These are phyloP conservation scores for Pseudogymnoascus sp. DNA, from an alignment of 2,329 filamentous ascomycete species.

Conservation along the genomic window DNA sequence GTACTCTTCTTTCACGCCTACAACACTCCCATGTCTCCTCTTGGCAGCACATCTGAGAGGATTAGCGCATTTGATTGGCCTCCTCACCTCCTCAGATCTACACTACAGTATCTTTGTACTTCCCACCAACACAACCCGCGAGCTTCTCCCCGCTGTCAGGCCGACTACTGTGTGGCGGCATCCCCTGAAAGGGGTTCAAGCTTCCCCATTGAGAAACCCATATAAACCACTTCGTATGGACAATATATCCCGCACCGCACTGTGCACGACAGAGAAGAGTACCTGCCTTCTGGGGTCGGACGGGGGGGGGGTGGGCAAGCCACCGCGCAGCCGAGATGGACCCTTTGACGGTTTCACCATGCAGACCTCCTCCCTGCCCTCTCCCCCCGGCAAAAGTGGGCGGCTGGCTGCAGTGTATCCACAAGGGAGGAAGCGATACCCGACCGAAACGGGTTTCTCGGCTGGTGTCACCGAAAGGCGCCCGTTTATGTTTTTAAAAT, in stretches of 20 bases:
- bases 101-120: background rate
- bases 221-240: background rate
- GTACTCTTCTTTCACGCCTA: background rate
- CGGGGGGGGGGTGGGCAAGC: background rate
- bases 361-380: background rate
- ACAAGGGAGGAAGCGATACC: constrained; percentile 7
- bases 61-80: background rate
- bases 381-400: background rate
- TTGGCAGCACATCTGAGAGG: background rate
- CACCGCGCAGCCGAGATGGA: background rate
- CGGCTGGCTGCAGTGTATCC: constrained; percentile 7
- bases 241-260: constrained; percentile 3
- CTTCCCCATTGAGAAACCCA: background rate
- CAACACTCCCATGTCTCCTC: background rate
- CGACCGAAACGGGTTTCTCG: background rate
- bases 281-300: background rate
- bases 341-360: constrained; percentile 2
- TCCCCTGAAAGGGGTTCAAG: background rate
- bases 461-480: constrained; percentile 4
- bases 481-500: background rate
- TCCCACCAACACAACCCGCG: background rate
- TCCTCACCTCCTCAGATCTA: background rate
- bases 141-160: background rate
- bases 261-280: background rate
- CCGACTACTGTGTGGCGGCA: background rate